phyloP scores from a whole-genome alignment of 2,329 filamentous ascomycete genomes.

The Botrytis byssoidea region DNA sequence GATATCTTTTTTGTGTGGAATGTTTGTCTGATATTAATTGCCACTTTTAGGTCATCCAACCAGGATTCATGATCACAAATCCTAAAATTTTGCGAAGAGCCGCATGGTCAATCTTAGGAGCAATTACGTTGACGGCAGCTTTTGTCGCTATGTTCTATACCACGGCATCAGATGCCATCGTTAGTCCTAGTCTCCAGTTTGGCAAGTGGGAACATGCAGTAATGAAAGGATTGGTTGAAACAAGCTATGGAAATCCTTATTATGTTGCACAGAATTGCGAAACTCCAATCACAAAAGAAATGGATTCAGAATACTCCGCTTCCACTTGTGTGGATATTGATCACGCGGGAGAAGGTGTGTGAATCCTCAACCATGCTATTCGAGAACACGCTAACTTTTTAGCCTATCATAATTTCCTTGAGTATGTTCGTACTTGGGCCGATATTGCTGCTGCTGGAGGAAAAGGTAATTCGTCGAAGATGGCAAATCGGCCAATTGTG shows the following conservation, averaged over 20 bases:
- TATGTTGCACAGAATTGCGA: slow-evolving; percentile 59
- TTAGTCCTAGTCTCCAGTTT: slow-evolving; percentile 68
- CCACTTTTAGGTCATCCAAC: slow-evolving; percentile 68
- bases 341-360: slow-evolving; percentile 61
- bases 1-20: background rate
- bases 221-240: slow-evolving; percentile 56
- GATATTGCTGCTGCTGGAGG: slow-evolving; percentile 44
- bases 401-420: slow-evolving; percentile 66
- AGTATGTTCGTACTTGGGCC: slow-evolving; percentile 59
- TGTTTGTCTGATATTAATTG: slow-evolving; percentile 56
- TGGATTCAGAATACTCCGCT: slow-evolving; percentile 45
- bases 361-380: background rate
- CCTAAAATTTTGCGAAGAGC: slow-evolving; percentile 64
- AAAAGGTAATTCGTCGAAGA: slow-evolving; percentile 43
- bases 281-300: slow-evolving; percentile 52
- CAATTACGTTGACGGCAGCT: slow-evolving; percentile 62
- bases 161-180: slow-evolving; percentile 71
- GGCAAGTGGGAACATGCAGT: slow-evolving; percentile 50
- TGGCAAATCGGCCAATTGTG: slow-evolving; percentile 55
- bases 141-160: slow-evolving; percentile 71
- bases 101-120: slow-evolving; percentile 61
- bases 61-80: slow-evolving; percentile 70
- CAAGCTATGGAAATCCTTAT: slow-evolving; percentile 61
- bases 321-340: slow-evolving; percentile 66
- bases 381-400: background rate